Evolutionary conservation across 2,329 filamentous ascomycete genomes (phyloP), one percentile per base, ranked within the genome.

Genomic region (Pseudogymnoascus sp.): DNA sequence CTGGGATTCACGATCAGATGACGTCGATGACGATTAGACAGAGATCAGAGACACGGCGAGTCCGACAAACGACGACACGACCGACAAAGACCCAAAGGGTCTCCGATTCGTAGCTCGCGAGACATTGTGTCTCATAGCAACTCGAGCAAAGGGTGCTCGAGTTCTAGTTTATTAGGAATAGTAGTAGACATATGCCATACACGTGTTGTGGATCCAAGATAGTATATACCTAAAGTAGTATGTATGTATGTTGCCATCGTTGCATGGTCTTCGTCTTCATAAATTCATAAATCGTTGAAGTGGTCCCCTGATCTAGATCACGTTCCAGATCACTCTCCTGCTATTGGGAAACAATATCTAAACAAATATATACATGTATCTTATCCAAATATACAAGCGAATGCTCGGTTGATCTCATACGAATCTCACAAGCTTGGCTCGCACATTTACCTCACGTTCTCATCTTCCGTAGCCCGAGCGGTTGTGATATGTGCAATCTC

Each of bases 21-120:
- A 55, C 48, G 48, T 55, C 48, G 48, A 55, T 55, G 48, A 55
- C 48, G 48, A 55, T 33, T 55, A 55, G 48, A 55, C 29, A 35
- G 29, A 21, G 29, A 55, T 55, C 29, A 31, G 44, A 51, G 13
- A 51, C 44, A 51, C 44, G 27, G 44, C n/a, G 48, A 55, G n/a
- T 33, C 48, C 48, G 48, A 55, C 44, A 15, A 55, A 29, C 29
- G 44, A 51, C 25, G 15, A 51, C 29, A 27, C 41, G 17, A 51
- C 48, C 48, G 48, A 55, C 29, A 33, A 33, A 33, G 48, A 33
- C 48, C 33, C 27, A 5, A 17, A 55, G 48, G 48, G 48, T 12
- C 48, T 12, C 48, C 29, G 48, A 17, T 9, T 55, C 17, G 27
- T 55, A 17, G 48, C 48, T 21, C 48, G 48, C 27, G 9, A 55